These are phyloP conservation scores for Boletus rubescentipes DNA, from an alignment of 768 basidiomycete species.

Conservation along the genomic window DNA sequence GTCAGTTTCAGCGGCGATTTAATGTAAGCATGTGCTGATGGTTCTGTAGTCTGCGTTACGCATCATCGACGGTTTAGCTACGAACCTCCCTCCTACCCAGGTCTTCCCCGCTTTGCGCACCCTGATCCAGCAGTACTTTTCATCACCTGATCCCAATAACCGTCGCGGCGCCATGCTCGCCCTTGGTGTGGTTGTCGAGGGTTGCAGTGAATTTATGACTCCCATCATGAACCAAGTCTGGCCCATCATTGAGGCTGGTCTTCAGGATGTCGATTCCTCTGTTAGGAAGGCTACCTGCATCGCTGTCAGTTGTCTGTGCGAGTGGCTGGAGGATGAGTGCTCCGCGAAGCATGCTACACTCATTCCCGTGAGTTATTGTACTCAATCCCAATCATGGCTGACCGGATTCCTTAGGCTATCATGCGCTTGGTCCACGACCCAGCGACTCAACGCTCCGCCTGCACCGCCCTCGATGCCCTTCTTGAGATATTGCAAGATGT, in stretches of 20 bases:
- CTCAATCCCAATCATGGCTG: neutral
- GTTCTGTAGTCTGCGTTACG: conserved; percentile 79
- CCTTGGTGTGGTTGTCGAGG: conserved; percentile 93
- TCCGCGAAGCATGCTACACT: conserved; percentile 77
- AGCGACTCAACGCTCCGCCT: conserved; percentile 87
- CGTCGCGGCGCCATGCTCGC: conserved; percentile 95
- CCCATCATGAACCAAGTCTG: conserved; percentile 89
- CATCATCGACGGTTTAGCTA: conserved; percentile 89
- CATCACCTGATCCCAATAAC: conserved; percentile 70
- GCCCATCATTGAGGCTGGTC: conserved; percentile 89
- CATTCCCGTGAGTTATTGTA: conserved; percentile 63
- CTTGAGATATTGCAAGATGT: conserved; percentile 91
- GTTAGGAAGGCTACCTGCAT: conserved; percentile 97
- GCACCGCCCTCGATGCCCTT: conserved; percentile 93
- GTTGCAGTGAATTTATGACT: conserved; percentile 97
- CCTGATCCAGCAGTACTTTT: conserved; percentile 83
- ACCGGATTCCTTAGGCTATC: conserved; percentile 57
- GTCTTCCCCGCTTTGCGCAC: conserved; percentile 90
- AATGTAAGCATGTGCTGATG: conserved; percentile 7
- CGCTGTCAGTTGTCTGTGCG: conserved; percentile 93
- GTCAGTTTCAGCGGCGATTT: conserved; percentile 30
- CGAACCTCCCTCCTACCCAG: conserved; percentile 89
- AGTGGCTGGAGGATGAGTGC: conserved; percentile 96
- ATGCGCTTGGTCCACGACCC: conserved; percentile 89
- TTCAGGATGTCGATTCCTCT: conserved; percentile 76